Evolutionary conservation across 352 stramenopile species (phyloP).

Genomic region (Halophytophthora polymorphica): DNA sequence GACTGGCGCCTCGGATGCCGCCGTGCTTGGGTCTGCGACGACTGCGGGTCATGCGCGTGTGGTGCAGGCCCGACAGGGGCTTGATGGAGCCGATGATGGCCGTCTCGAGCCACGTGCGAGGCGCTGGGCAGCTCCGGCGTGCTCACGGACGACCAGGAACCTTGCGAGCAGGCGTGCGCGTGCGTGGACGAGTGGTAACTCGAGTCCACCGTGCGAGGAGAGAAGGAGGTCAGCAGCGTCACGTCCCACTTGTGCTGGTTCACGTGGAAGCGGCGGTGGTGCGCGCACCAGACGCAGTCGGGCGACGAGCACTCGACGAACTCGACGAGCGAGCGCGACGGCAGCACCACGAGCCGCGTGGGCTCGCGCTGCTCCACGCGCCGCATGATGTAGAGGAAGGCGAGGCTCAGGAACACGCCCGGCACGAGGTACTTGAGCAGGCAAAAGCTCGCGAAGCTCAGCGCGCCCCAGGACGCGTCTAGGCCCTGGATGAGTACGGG

Average conservation of each 20-base stretch:
- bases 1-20: slow-evolving; percentile 17
- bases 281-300: slow-evolving; percentile 67
- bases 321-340: slow-evolving; percentile 51
- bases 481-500: slow-evolving; percentile 30
- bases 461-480: slow-evolving; percentile 18
- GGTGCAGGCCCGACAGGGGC: slow-evolving; percentile 2
- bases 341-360: slow-evolving; percentile 45
- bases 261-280: slow-evolving; percentile 62
- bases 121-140: slow-evolving; percentile 18
- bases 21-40: slow-evolving; percentile 19
- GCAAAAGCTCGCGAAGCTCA: slow-evolving; percentile 38
- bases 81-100: slow-evolving; percentile 25
- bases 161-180: slow-evolving; percentile 30
- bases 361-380: slow-evolving; percentile 62
- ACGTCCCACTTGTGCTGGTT: slow-evolving; percentile 62
- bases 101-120: slow-evolving; percentile 20
- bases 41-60: slow-evolving; percentile 6
- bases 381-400: slow-evolving; percentile 76
- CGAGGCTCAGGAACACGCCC: slow-evolving; percentile 44
- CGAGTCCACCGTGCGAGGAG: slow-evolving; percentile 54
- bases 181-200: slow-evolving; percentile 51
- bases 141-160: slow-evolving; percentile 33
- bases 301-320: slow-evolving; percentile 71
- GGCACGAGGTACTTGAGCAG: slow-evolving; percentile 57
- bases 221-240: slow-evolving; percentile 52